Percentiles rank a stretch among this genome's conserved stretches.
These are phyloP conservation scores for Rhodotorula sp. DNA, from an alignment of 1,284 basidiomycete genomes.

Conservation along the genomic window DNA sequence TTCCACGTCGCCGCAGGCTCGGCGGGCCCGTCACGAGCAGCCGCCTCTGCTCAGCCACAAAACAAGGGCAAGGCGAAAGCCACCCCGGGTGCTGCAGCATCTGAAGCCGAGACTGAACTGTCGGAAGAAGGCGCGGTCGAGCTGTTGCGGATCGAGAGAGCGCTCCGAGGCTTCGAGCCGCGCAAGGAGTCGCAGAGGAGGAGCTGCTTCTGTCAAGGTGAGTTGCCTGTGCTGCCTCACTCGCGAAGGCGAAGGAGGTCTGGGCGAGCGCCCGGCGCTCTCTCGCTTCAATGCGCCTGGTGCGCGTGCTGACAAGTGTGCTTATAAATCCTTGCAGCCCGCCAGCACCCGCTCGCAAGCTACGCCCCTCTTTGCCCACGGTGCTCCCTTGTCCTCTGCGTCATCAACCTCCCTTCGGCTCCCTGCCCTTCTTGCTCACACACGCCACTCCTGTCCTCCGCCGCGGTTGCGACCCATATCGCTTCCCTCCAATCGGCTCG, in stretches of 20 bases:
- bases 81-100: slow-evolving; percentile 25
- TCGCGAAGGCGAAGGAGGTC: too few relatives aligned
- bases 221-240: slow-evolving; percentile 20
- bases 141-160: slow-evolving; percentile 32
- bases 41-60: not conserved
- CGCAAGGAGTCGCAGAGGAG: slow-evolving; percentile 10
- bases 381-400: slow-evolving; percentile 51
- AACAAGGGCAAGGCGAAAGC: slow-evolving; percentile 31
- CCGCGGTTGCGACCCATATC: slow-evolving; percentile 15
- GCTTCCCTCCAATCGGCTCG: slow-evolving; percentile 8
- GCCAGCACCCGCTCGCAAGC: slow-evolving; percentile 49
- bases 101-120: slow-evolving; percentile 41
- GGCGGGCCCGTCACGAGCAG: not conserved
- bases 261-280: not conserved
- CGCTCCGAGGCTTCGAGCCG: slow-evolving; percentile 11
- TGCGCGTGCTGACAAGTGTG: too few relatives aligned
- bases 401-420: slow-evolving; percentile 46
- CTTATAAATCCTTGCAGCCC: slow-evolving; percentile 42
- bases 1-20: too few relatives aligned
- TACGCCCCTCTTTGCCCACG: slow-evolving; percentile 50
- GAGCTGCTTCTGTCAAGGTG: slow-evolving; percentile 53
- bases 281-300: too few relatives aligned
- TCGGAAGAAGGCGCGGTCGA: slow-evolving; percentile 45
- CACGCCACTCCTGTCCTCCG: slow-evolving; percentile 38
- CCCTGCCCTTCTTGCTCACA: slow-evolving; percentile 52